Base-by-base conservation (phyloP, 768 basidiomycete genomes). In the Tylopilus vinaceipallidus region DNA sequence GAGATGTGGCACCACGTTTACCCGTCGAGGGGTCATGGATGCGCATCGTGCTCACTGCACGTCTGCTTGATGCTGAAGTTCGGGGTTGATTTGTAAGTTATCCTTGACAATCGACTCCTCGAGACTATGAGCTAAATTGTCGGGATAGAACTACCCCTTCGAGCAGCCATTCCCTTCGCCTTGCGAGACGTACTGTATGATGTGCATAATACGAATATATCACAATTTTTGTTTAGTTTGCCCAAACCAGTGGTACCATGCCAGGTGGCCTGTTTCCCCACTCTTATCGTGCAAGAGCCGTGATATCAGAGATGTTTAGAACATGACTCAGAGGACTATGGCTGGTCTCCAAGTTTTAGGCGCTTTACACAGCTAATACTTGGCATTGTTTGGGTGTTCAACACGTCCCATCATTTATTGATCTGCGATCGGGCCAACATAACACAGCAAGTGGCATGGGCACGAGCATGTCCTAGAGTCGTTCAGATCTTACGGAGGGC, bases 21-120 rank as follows among this genome's bases (percentile, higher is more conserved):
- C 52, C 1, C 67, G 65, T 5, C 39, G 53, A 29, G 50, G 56
- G 2, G 52, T 50, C 1, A 47, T 68, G 59, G 48, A 56, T 0
- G 0, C 20, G 1, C 66, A 68, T 17, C 54, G 53, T 24, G 16
- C 11, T 10, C 10, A 2, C 2, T 65, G 64, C 34, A 13, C 4
- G 41, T 3, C n/a, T 14, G 26, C 13, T 37, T 52, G 27, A 53
- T 7, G 29, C 1, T 34, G 33, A n/a, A 9, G 20, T 4, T 4
- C 26, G 13, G 8, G 19, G 7, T 19, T 41, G 6, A 35, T 27
- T 36, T 27, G 52, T 61, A 36, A 36, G 56, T 29, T 23, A 32
- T 37, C 7, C 5, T 29, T 20, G 10, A 26, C 6, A 16, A 13
- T 38, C 27, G 10, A 26, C 29, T 39, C 11, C 2, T n/a, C 42